These are phyloP conservation scores for Botryotinia convoluta DNA, from an alignment of 2,329 filamentous ascomycete genomes.

Conservation along the genomic window DNA sequence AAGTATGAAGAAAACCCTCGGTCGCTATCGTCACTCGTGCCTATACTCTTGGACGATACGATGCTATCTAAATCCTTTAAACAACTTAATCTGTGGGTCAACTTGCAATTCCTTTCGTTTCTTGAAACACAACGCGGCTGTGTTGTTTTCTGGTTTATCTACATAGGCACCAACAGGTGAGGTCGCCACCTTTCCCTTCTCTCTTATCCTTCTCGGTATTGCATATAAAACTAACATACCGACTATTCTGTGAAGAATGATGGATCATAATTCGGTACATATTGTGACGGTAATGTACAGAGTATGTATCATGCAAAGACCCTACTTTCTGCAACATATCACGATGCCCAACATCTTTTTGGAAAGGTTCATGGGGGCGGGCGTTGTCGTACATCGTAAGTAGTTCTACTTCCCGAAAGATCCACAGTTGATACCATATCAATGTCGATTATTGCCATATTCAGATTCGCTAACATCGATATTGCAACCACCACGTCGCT, in stretches of 20 bases:
- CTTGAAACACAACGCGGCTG: background rate
- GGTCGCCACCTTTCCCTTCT: background rate
- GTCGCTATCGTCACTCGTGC: background rate
- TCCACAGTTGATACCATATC: background rate
- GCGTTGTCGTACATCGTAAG: background rate
- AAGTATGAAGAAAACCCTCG: background rate
- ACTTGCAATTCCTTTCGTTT: background rate
- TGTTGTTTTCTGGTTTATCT: background rate
- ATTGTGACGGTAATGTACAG: background rate
- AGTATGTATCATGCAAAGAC: background rate
- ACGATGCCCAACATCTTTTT: background rate
- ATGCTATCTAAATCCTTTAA: background rate
- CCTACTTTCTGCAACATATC: conserved; percentile 8
- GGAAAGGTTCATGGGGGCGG: background rate
- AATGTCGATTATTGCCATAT: conserved; percentile 8
- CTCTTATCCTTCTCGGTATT: background rate
- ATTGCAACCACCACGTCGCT: conserved; percentile 2
- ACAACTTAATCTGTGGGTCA: background rate
- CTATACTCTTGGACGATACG: background rate
- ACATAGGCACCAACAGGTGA: background rate
- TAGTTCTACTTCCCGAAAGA: background rate
- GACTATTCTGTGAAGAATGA: background rate
- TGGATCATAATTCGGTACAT: background rate
- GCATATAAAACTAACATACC: background rate
- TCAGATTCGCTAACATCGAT: background rate